These are phyloP conservation scores for Tuber borchii DNA, from an alignment of 495 filamentous ascomycete genomes.

Conservation along the genomic window DNA sequence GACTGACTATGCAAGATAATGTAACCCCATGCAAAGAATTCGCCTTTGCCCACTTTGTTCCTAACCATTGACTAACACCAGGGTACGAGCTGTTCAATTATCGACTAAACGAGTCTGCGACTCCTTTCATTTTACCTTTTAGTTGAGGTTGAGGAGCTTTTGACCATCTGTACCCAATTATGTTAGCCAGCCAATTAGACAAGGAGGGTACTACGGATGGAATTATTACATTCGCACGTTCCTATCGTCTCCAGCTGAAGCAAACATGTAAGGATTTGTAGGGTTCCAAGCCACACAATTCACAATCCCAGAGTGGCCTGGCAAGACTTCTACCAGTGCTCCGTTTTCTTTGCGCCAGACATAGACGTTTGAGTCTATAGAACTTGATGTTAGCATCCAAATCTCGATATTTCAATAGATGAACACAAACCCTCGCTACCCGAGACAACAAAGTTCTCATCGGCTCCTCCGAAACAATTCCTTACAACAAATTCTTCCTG, in stretches of 20 bases:
- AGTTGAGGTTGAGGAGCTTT: constrained; percentile 37
- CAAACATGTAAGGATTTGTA: constrained; percentile 73
- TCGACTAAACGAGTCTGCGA: constrained; percentile 26
- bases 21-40: not conserved
- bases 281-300: constrained; percentile 94
- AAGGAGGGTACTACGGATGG: not conserved
- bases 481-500: constrained; percentile 71
- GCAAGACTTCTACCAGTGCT: constrained; percentile 63
- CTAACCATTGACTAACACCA: not conserved
- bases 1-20: constrained; percentile 7
- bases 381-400: constrained; percentile 20
- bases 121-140: constrained; percentile 41
- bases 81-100: constrained; percentile 19
- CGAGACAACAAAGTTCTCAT: constrained; percentile 81
- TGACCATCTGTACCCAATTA: constrained; percentile 33
- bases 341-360: constrained; percentile 88
- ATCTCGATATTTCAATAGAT: constrained; percentile 22
- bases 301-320: constrained; percentile 71
- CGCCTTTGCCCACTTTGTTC: not conserved
- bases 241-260: constrained; percentile 81
- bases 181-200: constrained; percentile 9
- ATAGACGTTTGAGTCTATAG: constrained; percentile 65
- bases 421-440: constrained; percentile 71
- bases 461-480: constrained; percentile 76
- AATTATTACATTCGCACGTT: constrained; percentile 73